These are phyloP conservation scores for Suillus bovinus DNA, from an alignment of 768 basidiomycete species.

Conservation along the genomic window DNA sequence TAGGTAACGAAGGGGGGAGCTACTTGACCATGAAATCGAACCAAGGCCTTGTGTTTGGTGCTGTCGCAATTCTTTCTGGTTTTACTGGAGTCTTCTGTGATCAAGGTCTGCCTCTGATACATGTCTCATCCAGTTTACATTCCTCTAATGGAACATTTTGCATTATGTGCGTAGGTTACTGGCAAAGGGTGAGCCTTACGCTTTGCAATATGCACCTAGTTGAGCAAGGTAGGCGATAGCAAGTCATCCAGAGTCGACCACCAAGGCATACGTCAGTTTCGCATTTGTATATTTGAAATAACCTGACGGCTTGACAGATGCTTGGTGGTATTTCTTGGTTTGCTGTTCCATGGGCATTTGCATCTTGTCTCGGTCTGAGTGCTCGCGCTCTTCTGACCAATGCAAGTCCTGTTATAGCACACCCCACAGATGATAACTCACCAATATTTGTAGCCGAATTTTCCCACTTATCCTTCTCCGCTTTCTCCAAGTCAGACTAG, in stretches of 20 bases:
- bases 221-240: constrained; percentile 40
- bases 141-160: constrained; percentile 11
- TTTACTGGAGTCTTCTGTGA: constrained; percentile 51
- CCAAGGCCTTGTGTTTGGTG: constrained; percentile 44
- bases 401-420: too few relatives aligned
- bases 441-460: constrained; percentile 38
- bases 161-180: constrained; percentile 50
- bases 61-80: constrained; percentile 39
- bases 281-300: too few relatives aligned
- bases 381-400: too few relatives aligned
- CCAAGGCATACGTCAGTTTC: too few relatives aligned
- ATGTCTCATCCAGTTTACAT: neutral
- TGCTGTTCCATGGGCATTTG: too few relatives aligned
- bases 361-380: too few relatives aligned
- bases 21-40: constrained; percentile 60
- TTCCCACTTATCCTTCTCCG: constrained; percentile 53
- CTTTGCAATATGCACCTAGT: neutral
- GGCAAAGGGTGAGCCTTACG: constrained; percentile 43
- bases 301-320: too few relatives aligned
- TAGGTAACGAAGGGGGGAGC: constrained; percentile 50
- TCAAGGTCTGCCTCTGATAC: too few relatives aligned
- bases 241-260: too few relatives aligned
- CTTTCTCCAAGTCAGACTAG: constrained; percentile 38
- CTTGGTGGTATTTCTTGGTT: too few relatives aligned
- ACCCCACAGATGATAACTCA: constrained; percentile 7